Percentiles rank a stretch among this genome's conserved stretches.
Conservation (phyloP, 2,329 filamentous ascomycete genomes). For the Venturia oleaginea region DNA sequence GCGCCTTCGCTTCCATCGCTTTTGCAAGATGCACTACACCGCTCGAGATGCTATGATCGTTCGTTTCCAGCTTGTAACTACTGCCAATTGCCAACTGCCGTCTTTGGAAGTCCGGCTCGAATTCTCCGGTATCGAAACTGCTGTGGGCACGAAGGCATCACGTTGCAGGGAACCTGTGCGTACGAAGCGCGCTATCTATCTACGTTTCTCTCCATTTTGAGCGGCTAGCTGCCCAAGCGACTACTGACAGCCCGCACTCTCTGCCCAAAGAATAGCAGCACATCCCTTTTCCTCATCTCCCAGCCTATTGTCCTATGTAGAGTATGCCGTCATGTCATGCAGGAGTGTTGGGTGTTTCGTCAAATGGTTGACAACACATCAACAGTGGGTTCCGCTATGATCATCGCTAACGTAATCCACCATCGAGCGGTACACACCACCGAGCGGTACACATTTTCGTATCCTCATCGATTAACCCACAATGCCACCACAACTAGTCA, state of each 20-base stretch:
- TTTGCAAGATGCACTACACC: not conserved
- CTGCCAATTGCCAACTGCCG: not conserved
- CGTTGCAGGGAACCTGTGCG: not conserved
- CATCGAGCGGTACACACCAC: no score
- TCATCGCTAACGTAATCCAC: no score
- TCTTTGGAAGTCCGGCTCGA: not conserved
- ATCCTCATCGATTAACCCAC: no score
- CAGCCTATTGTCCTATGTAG: no score
- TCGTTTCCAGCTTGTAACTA: not conserved
- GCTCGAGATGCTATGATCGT: not conserved
- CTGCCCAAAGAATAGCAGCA: not conserved
- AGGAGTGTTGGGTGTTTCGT: not conserved
- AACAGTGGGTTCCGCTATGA: not conserved
- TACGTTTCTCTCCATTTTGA: not conserved
- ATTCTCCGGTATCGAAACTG: not conserved
- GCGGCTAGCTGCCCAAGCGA: not conserved
- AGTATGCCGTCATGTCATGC: not conserved
- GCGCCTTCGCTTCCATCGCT: not conserved
- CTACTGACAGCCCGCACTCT: not conserved
- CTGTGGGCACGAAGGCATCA: not conserved
- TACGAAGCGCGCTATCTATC: not conserved
- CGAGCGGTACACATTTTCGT: no score
- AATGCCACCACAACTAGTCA: no score
- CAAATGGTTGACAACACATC: not conserved
- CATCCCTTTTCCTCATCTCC: not conserved